These are phyloP conservation scores for Jacaranda copaia DNA, from an alignment of 257 asterid species.

Conservation along the genomic window DNA sequence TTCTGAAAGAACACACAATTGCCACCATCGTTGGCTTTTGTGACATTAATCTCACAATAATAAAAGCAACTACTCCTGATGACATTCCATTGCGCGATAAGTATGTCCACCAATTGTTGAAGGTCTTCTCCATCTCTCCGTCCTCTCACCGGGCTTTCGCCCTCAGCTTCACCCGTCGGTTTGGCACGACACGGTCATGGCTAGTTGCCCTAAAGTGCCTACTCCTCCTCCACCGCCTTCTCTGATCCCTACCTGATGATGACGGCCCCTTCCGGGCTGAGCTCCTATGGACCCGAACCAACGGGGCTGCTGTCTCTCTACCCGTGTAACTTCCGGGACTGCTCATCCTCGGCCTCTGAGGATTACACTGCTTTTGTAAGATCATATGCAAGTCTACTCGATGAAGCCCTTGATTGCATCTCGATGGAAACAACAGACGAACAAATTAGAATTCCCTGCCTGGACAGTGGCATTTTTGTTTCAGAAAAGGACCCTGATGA, in stretches of 20 bases:
- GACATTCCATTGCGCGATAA: conserved; percentile 55
- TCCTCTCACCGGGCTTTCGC: conserved; percentile 52
- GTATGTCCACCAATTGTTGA: conserved; percentile 57
- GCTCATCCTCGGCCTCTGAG: conserved; percentile 52
- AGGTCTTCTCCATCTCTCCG: conserved; percentile 55
- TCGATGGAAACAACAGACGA: not conserved
- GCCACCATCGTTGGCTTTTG: conserved; percentile 68
- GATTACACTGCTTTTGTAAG: conserved; percentile 59
- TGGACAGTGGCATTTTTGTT: too few species aligned
- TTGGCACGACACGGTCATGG: conserved; percentile 63
- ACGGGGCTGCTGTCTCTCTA: conserved; percentile 49
- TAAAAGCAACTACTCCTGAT: conserved; percentile 70
- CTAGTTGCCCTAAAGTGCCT: conserved; percentile 74
- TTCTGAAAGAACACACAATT: conserved; percentile 52
- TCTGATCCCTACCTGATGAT: conserved; percentile 45
- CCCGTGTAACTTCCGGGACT: conserved; percentile 63
- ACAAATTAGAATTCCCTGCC: not conserved
- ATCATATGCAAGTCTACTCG: conserved; percentile 69
- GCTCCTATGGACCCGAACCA: conserved; percentile 56
- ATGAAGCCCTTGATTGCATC: conserved; percentile 57
- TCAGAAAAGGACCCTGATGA: not conserved
- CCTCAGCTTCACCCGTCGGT: conserved; percentile 49
- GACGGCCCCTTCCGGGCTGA: conserved; percentile 51
- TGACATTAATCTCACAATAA: conserved; percentile 53
- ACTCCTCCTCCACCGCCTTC: conserved; percentile 70